Evolutionary conservation across 169 alveolate genomes (phyloP).

Genomic region (Plasmodium berghei): DNA sequence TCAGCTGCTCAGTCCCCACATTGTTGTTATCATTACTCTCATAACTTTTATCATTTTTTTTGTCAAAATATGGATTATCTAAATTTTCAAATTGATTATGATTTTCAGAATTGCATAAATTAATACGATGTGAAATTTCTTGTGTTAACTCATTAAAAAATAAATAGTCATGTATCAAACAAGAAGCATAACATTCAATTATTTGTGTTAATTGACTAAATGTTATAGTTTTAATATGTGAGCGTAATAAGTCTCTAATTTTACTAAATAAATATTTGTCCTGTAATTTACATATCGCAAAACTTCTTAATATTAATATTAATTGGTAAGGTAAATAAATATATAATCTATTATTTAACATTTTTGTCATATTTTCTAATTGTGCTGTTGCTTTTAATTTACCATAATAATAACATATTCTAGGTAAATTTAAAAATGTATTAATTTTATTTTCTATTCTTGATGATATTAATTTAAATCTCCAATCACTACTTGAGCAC

Average conservation of each 20-base stretch:
- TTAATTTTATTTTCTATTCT: slow-evolving; percentile 79
- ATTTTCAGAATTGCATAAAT: slow-evolving; percentile 28
- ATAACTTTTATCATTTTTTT: background rate
- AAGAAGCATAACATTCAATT: slow-evolving; percentile 66
- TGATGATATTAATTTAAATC: slow-evolving; percentile 83
- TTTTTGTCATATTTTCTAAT: slow-evolving; percentile 81
- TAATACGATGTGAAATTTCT: slow-evolving; percentile 29
- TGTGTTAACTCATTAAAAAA: slow-evolving; percentile 26
- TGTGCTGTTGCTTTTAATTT: slow-evolving; percentile 82
- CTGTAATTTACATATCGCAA: slow-evolving; percentile 81
- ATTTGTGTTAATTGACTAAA: slow-evolving; percentile 51
- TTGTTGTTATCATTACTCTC: background rate
- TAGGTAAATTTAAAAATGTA: slow-evolving; percentile 84
- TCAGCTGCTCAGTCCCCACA: background rate
- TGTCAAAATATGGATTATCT: background rate
- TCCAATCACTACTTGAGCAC: slow-evolving; percentile 86
- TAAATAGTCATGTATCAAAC: slow-evolving; percentile 66
- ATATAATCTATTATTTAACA: slow-evolving; percentile 75
- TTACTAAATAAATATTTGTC: slow-evolving; percentile 82
- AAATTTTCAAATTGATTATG: background rate
- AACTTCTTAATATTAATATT: slow-evolving; percentile 79
- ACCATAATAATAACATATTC: slow-evolving; percentile 84
- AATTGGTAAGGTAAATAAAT: slow-evolving; percentile 84
- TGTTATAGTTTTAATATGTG: slow-evolving; percentile 67
- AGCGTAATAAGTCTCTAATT: slow-evolving; percentile 64